A percentile compares a stretch with the other conserved stretches of the same genome.
phyloP scores from a whole-genome alignment of 2,329 filamentous ascomycete genomes.

The Colletotrichum lini region DNA sequence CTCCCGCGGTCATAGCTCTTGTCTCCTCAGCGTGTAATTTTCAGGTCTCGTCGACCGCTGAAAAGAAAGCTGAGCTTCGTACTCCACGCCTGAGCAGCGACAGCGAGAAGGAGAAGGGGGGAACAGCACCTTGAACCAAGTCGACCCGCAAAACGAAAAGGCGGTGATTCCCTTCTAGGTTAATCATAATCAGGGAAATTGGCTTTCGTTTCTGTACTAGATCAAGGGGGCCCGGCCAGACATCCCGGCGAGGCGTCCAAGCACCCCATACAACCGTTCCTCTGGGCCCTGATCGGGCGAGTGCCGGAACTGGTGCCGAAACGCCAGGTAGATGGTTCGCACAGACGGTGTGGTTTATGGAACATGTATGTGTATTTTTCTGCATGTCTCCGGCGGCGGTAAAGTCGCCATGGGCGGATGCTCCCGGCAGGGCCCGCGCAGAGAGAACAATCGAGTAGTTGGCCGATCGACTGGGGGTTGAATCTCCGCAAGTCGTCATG shows the following conservation, averaged over 20 bases:
- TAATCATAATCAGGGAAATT: conserved; percentile 44
- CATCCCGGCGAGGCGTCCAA: conserved; percentile 37
- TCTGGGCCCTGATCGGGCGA: conserved; percentile 42
- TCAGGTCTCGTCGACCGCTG: conserved; percentile 23
- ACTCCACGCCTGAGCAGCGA: not conserved
- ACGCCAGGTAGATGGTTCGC: conserved; percentile 39
- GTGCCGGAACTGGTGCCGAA: conserved; percentile 43
- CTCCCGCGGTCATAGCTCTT: conserved; percentile 25
- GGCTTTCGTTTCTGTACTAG: conserved; percentile 38
- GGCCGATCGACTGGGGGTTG: not conserved
- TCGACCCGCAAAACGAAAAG: conserved; percentile 41
- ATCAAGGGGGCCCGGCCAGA: conserved; percentile 37
- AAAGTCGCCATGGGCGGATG: not conserved
- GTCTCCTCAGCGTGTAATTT: conserved; percentile 25
- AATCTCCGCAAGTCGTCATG: not conserved
- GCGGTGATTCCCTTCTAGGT: conserved; percentile 40
- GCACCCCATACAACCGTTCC: conserved; percentile 42
- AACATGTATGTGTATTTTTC: not conserved
- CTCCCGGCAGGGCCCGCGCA: not conserved
- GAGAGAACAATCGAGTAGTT: not conserved
- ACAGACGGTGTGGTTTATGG: not conserved
- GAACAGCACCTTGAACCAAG: conserved; percentile 4
- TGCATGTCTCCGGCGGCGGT: not conserved
- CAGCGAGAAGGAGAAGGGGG: conserved; percentile 1
- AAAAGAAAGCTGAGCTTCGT: conserved; percentile 32